phyloP scores from a whole-genome alignment of 495 filamentous ascomycete species.

The Usnea hakonensis region DNA sequence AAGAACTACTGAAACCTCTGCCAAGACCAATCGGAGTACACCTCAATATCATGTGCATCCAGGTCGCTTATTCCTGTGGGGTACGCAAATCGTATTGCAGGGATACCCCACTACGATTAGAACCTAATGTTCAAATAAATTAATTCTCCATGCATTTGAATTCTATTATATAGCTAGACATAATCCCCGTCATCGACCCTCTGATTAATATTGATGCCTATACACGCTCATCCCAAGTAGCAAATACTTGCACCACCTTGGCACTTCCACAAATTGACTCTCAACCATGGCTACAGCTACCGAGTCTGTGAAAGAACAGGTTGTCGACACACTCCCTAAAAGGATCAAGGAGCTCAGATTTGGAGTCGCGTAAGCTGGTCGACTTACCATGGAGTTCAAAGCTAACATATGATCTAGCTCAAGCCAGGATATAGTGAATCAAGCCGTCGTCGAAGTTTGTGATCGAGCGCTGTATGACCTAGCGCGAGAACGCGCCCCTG shows the following conservation, averaged over 20 bases:
- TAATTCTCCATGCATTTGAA: too few relatives aligned
- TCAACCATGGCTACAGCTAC: constrained; percentile 44
- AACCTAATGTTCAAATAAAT: too few relatives aligned
- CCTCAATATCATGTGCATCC: too few relatives aligned
- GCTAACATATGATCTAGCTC: constrained; percentile 43
- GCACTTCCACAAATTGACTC: neutral
- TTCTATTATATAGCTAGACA: constrained; percentile 6
- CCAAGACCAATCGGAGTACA: too few relatives aligned
- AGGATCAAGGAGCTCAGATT: constrained; percentile 89
- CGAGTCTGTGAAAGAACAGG: constrained; percentile 71
- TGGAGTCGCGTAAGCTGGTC: constrained; percentile 64
- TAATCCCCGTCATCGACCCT: neutral
- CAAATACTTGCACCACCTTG: too few relatives aligned
- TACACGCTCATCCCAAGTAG: neutral
- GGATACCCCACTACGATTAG: too few relatives aligned
- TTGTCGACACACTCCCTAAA: constrained; percentile 79
- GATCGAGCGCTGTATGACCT: constrained; percentile 87
- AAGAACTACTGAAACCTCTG: constrained; percentile 14
- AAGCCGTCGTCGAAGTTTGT: constrained; percentile 85
- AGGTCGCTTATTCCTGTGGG: too few relatives aligned
- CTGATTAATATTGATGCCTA: neutral
- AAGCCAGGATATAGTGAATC: constrained; percentile 85
- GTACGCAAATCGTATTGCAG: too few relatives aligned
- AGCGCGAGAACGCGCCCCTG: constrained; percentile 59
- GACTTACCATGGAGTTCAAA: constrained; percentile 13